Evolutionary conservation across 352 stramenopile species (phyloP), one percentile per base, ranked within the genome.

Genomic region (Globisporangium viniferum): DNA sequence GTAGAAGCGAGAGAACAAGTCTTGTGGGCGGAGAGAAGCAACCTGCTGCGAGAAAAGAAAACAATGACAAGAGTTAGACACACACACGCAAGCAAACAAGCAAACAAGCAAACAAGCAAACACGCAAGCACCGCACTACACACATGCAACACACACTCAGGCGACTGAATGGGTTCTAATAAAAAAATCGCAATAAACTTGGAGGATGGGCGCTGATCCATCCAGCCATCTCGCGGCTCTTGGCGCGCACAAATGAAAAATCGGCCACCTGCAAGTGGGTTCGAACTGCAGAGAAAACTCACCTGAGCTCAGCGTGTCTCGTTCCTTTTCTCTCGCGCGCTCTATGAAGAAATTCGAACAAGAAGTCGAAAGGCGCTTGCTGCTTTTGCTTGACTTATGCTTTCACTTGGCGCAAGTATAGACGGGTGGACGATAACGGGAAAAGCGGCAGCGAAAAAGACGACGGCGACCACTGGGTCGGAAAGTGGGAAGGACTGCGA

Each of bases 211-310:
- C 60, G 4, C 6, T 39, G 33, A 44, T 44, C 39, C 12, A 44
- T 44, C 31, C 31, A 35, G 2, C 31, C 5, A 2, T n/a, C 7
- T 62, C 60, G 60, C 60, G 46, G 46, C 60, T 27, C 46, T 66
- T 66, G 29, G 60, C 12, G 60, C 3, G 60, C 60, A 65, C 18
- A 46, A 57, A 29, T 8, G 57, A 66, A 58, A 66, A 66, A 58
- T 66, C 60, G 59, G 44, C 27, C 60, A 59, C 31, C 36, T 31
- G 44, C 44, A 66, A 31, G 44, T 66, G 60, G 60, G 60, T 66
- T 49, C 57, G 49, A 27, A 62, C 31, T 33, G 44, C 20, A 51
- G 20, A 51, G 20, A 61, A 33, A 33, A 61, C 55, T 44, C 56
- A 62, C 56, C 56, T 49, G 33, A 49, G 56, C 33, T 62, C 33